phyloP scores from a whole-genome alignment of 2,329 filamentous ascomycete species.

The Colletotrichum musicola region DNA sequence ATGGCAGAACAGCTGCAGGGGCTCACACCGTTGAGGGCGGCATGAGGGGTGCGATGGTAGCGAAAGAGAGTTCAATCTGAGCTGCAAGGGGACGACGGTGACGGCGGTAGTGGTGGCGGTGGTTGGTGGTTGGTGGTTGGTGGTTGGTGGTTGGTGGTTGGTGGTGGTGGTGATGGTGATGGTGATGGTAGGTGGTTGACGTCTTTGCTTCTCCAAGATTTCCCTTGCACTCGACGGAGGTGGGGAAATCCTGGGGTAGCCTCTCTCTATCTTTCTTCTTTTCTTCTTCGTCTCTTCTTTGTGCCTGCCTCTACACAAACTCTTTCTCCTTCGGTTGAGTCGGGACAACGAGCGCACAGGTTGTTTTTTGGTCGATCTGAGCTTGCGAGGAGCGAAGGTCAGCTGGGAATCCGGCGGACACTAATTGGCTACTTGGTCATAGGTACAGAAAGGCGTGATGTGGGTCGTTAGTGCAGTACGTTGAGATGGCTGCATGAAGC shows the following conservation, averaged over 20 bases:
- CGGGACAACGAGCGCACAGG: slow-evolving; percentile 9
- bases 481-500: not conserved
- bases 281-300: too few species aligned
- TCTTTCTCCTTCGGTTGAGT: too few species aligned
- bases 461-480: slow-evolving; percentile 31
- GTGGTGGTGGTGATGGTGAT: slow-evolving; percentile 11
- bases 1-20: slow-evolving; percentile 31
- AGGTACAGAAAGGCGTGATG: slow-evolving; percentile 10
- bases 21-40: slow-evolving; percentile 32
- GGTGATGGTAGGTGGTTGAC: slow-evolving; percentile 13
- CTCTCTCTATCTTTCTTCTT: slow-evolving; percentile 1
- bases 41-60: slow-evolving; percentile 27
- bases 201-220: slow-evolving; percentile 31
- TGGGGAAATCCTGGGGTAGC: slow-evolving; percentile 39
- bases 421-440: slow-evolving; percentile 7
- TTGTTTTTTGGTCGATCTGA: slow-evolving; percentile 20
- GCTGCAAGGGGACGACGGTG: slow-evolving; percentile 2
- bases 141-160: slow-evolving; percentile 1
- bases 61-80: slow-evolving; percentile 9
- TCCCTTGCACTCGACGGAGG: slow-evolving; percentile 19
- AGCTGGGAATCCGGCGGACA: slow-evolving; percentile 28
- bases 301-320: too few species aligned
- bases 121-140: slow-evolving; percentile 1
- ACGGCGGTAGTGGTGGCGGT: slow-evolving; percentile 4
- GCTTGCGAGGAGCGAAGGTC: slow-evolving; percentile 20